A percentile compares a stretch with the other conserved stretches of the same genome.
These are phyloP conservation scores for Polymyxa betae DNA, from an alignment of 208 protist species.

Conservation along the genomic window DNA sequence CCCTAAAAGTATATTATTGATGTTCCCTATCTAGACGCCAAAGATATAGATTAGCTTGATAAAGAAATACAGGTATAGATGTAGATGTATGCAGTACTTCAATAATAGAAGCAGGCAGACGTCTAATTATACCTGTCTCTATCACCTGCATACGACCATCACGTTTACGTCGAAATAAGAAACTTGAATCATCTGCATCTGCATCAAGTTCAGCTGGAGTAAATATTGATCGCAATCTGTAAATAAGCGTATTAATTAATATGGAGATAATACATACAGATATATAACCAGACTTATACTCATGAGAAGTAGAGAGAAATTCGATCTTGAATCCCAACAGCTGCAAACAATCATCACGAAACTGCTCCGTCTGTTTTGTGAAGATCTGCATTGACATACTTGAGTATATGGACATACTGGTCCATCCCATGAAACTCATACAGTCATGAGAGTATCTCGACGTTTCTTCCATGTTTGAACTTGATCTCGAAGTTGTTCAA, in stretches of 20 bases:
- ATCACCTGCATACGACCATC: constrained; percentile 43
- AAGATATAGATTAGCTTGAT: not conserved
- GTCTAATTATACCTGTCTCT: not conserved
- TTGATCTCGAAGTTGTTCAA: not conserved
- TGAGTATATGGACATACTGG: not conserved
- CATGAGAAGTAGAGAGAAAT: not conserved
- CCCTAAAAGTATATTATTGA: too few species aligned
- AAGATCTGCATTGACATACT: not conserved
- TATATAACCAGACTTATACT: constrained; percentile 1
- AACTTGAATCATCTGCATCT: not conserved
- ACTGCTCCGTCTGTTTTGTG: not conserved
- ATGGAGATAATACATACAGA: too few species aligned
- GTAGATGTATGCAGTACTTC: not conserved
- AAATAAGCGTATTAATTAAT: too few species aligned
- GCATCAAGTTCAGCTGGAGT: not conserved
- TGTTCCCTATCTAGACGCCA: constrained; percentile 6
- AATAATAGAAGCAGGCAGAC: not conserved
- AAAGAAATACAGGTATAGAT: constrained; percentile 30
- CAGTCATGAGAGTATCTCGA: not conserved
- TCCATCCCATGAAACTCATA: not conserved
- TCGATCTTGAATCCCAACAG: not conserved
- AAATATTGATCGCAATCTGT: constrained; percentile 11
- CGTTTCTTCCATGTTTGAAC: constrained; percentile 26
- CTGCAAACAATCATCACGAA: constrained; percentile 9
- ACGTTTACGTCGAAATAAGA: not conserved